These are phyloP conservation scores for Globisporangium abappressorium DNA, from an alignment of 352 stramenopile species.

Conservation along the genomic window DNA sequence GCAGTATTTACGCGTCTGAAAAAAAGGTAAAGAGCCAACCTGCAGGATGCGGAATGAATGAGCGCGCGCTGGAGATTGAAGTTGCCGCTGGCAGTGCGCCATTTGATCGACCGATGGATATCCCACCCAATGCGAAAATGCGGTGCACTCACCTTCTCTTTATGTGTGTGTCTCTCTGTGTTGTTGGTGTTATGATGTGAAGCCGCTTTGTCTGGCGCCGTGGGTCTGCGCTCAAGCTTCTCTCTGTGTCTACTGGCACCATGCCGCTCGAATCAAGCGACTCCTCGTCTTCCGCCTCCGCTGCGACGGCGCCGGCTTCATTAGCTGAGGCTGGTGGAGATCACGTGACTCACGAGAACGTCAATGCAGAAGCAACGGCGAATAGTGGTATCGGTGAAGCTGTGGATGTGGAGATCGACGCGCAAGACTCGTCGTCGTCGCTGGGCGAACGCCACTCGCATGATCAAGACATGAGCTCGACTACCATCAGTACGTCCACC, in stretches of 20 bases:
- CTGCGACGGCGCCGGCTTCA: not conserved
- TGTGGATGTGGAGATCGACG: not conserved
- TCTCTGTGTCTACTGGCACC: not conserved
- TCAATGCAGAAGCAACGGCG: not conserved
- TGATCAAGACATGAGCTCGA: not conserved
- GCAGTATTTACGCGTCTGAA: slow-evolving; percentile 9
- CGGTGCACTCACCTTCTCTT: not conserved
- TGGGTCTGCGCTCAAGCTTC: not conserved
- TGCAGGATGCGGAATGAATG: not conserved
- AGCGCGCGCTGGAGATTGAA: not conserved
- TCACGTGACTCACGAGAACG: not conserved
- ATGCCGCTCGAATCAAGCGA: not conserved
- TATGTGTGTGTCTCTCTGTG: not conserved
- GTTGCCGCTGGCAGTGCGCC: not conserved
- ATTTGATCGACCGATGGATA: not conserved
- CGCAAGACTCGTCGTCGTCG: slow-evolving; percentile 13
- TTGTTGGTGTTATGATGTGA: not conserved
- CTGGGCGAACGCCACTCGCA: not conserved
- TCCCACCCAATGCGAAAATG: not conserved
- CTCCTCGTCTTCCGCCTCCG: not conserved
- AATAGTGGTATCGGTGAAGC: not conserved
- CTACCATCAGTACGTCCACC: not conserved
- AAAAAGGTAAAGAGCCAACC: slow-evolving; percentile 2
- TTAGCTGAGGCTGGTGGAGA: not conserved
- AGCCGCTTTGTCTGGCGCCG: not conserved